Base-by-base conservation (phyloP, 495 filamentous ascomycete species). In the Wilcoxina mikolae region DNA sequence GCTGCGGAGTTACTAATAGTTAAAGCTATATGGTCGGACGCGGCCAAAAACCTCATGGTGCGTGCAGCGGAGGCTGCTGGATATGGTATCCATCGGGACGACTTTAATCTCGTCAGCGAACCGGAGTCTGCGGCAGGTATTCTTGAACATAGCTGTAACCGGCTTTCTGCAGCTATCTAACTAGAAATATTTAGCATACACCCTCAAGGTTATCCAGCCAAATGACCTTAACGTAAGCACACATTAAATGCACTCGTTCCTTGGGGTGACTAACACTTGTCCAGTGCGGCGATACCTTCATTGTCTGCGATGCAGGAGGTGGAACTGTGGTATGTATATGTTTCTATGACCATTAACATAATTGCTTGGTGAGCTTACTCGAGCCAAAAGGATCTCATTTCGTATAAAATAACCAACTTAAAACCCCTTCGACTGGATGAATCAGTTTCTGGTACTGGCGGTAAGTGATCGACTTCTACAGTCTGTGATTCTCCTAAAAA, bases 81-180 rank as follows among this genome's bases (percentile, higher is more conserved):
- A 75, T 22, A 33, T 4, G 59, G 53, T 1, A 43, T 45, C 10
- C 29, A 51, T 26, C 45, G 53, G 9, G 49, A 25, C 1, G 79
- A 79, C 11, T 78, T 87, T 29, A 73, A 76, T 59, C 78, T 86
- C 62, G 81, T 87, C 33, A 82, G 78, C 35, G 81, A 85, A 66
- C 83, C 84, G 1, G 84, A 88, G 67, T 83, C 82, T 3, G 84
- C 83, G 0, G 84, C 84, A 0, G n/a, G n/a, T n/a, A n/a, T n/a
- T n/a, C n/a, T n/a, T n/a, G n/a, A n/a, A n/a, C n/a, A n/a, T n/a
- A n/a, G n/a, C n/a, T n/a, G n/a, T n/a, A n/a, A n/a, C n/a, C n/a
- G n/a, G n/a, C n/a, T n/a, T n/a, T n/a, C n/a, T n/a, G n/a, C n/a
- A n/a, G n/a, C n/a, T n/a, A n/a, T n/a, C n/a, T n/a, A n/a, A n/a